Evolutionary conservation across 495 filamentous ascomycete species (phyloP), one percentile per base, ranked within the genome.

Genomic region (Xeromyces bisporus): DNA sequence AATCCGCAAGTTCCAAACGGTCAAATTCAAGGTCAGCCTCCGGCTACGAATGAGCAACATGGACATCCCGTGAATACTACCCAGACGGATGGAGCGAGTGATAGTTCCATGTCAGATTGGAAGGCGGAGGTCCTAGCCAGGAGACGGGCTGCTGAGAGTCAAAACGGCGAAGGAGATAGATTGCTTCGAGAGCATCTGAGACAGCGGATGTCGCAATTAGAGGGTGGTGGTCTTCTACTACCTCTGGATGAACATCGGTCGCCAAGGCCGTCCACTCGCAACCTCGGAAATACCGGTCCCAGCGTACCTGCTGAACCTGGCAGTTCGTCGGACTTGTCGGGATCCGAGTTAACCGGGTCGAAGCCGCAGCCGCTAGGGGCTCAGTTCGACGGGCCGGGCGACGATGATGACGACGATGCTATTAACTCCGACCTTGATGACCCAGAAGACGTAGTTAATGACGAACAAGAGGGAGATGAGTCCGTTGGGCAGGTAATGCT

Each of bases 341-440:
- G 26, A 2, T 15, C 10, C 7, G 14, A 18, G 7, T 18, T 14
- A 18, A 3, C 18, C 18, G 26, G n/a, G 47, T 34, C 34, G 40
- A 20, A 38, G 45, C n/a, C n/a, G n/a, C n/a, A n/a, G n/a, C n/a
- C n/a, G n/a, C 29, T 47, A 5, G 15, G 29, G 9, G 42, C 58
- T 13, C 80, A 84, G 41, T 50, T 70, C 30, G 87, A 93, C 48
- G 84, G 80, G 15, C 50, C 47, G 8, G 62, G 53, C 7, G 63
- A 62, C 20, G 70, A 74, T 17, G 60, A 66, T 18, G 87, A 94
- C 39, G 84, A 91, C 40, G 85, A 97, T 53, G 89, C 89, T 0
- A 99, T 99, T 59, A 99, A 99, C 50, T 96, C 91, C 0, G 89
- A 96, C 45, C 73, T 99, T 2, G 89, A 97, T 47, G 89, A 99